These are phyloP conservation scores for Phlebiopsis flavidoalba DNA, from an alignment of 768 basidiomycete species.

Conservation along the genomic window DNA sequence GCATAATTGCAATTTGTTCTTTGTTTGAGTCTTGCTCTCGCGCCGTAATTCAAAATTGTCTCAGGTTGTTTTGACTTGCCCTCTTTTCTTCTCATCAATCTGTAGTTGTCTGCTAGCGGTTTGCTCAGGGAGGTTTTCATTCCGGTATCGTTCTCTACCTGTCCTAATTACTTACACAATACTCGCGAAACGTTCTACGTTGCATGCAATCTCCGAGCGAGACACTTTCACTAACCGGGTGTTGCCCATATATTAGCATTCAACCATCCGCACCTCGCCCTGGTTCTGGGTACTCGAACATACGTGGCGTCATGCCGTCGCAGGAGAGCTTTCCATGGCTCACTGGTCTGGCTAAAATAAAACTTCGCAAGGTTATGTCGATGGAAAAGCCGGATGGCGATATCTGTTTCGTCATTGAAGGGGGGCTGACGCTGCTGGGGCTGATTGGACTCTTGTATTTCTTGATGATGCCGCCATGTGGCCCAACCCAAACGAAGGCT, in stretches of 20 bases:
- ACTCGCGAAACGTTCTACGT: conserved; percentile 42
- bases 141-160: conserved; percentile 62
- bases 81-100: not conserved
- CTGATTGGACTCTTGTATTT: conserved; percentile 46
- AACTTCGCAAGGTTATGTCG: conserved; percentile 46
- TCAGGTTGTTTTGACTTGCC: too few relatives aligned
- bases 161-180: conserved; percentile 63
- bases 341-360: conserved; percentile 58
- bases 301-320: conserved; percentile 48
- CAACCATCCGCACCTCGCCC: conserved; percentile 64
- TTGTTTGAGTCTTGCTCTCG: too few relatives aligned
- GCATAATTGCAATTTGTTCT: too few relatives aligned
- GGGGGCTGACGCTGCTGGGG: conserved; percentile 43
- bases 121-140: conserved; percentile 62
- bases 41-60: too few relatives aligned
- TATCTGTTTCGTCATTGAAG: conserved; percentile 57
- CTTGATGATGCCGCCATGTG: conserved; percentile 55
- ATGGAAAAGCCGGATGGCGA: conserved; percentile 51
- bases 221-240: not conserved
- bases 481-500: conserved; percentile 59
- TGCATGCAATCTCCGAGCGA: not conserved
- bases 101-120: conserved; percentile 47
- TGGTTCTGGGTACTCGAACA: conserved; percentile 65
- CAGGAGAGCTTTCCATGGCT: conserved; percentile 58
- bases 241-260: too few relatives aligned